These are phyloP conservation scores for Aspergillus novoparasiticus DNA, from an alignment of 2,329 filamentous ascomycete species.

Conservation along the genomic window DNA sequence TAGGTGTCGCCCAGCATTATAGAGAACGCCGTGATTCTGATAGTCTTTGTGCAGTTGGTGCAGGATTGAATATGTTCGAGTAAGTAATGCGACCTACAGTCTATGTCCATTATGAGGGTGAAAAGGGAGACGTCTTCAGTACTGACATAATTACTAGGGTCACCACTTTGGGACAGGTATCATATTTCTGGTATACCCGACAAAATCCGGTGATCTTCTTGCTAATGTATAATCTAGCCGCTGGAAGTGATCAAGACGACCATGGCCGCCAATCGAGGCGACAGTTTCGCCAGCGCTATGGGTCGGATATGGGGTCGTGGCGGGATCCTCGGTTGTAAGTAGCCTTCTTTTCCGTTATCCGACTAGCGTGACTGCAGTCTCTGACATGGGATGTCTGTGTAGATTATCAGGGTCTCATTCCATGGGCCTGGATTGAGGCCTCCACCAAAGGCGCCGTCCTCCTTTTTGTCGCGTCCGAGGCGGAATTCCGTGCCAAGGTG, in stretches of 20 bases:
- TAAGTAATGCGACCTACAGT: slow-evolving; percentile 42
- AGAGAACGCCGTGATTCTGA: slow-evolving; percentile 25
- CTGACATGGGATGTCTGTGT: slow-evolving; percentile 17
- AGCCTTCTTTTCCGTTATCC: slow-evolving; percentile 15
- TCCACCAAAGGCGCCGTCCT: slow-evolving; percentile 99
- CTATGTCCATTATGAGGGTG: background rate
- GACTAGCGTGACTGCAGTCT: slow-evolving; percentile 16
- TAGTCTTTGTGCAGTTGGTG: slow-evolving; percentile 62
- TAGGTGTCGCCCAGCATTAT: slow-evolving; percentile 40
- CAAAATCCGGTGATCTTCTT: background rate
- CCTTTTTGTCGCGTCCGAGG: slow-evolving; percentile 97
- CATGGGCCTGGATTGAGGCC: slow-evolving; percentile 99
- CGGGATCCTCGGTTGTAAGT: slow-evolving; percentile 89
- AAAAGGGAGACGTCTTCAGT: background rate
- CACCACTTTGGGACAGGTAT: slow-evolving; percentile 68
- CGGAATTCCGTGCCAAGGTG: slow-evolving; percentile 87
- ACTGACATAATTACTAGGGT: slow-evolving; percentile 50
- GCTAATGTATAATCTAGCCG: slow-evolving; percentile 59
- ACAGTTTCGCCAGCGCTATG: slow-evolving; percentile 81
- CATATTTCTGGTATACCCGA: slow-evolving; percentile 1
- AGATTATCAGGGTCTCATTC: slow-evolving; percentile 99
- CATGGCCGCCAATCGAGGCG: slow-evolving; percentile 94
- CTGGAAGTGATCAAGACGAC: slow-evolving; percentile 99
- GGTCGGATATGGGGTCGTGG: slow-evolving; percentile 89
- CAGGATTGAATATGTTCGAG: slow-evolving; percentile 95